Evolutionary conservation across 331 rosid species (phyloP).

Genomic region (Arachis monticola): DNA sequence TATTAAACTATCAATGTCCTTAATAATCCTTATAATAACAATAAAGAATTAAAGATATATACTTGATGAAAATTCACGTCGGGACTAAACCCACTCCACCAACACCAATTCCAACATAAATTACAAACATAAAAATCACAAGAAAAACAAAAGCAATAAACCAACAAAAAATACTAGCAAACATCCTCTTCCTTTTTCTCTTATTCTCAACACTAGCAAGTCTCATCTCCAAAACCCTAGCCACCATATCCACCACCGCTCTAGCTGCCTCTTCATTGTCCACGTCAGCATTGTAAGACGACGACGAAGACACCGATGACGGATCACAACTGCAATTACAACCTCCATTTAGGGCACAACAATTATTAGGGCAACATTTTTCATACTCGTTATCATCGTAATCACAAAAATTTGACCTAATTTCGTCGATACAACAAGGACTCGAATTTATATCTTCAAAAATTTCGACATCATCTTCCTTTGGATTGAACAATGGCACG

Average conservation of each 20-base stretch:
- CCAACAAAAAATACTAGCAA: slow-evolving; percentile 21
- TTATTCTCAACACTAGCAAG: neutral
- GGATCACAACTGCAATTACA: neutral
- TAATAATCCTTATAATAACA: too few relatives aligned
- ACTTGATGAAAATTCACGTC: slow-evolving; percentile 41
- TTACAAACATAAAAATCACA: slow-evolving; percentile 40
- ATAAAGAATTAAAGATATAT: too few relatives aligned
- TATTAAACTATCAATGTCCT: too few relatives aligned
- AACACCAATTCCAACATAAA: slow-evolving; percentile 33
- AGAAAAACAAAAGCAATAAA: slow-evolving; percentile 41
- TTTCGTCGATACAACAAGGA: slow-evolving; percentile 36
- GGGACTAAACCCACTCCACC: slow-evolving; percentile 44
- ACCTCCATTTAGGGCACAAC: slow-evolving; percentile 4
- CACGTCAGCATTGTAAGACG: neutral
- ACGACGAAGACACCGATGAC: slow-evolving; percentile 23
- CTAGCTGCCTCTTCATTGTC: neutral
- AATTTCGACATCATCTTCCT: neutral
- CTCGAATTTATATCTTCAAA: neutral
- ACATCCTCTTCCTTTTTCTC: neutral
- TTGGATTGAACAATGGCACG: slow-evolving; percentile 41
- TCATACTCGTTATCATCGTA: slow-evolving; percentile 13
- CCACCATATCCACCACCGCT: neutral
- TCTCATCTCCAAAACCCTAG: neutral
- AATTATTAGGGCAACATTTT: slow-evolving; percentile 1
- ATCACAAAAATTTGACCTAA: slow-evolving; percentile 40